Conservation (phyloP, 768 basidiomycete species). For the Suillus occidentalis region DNA sequence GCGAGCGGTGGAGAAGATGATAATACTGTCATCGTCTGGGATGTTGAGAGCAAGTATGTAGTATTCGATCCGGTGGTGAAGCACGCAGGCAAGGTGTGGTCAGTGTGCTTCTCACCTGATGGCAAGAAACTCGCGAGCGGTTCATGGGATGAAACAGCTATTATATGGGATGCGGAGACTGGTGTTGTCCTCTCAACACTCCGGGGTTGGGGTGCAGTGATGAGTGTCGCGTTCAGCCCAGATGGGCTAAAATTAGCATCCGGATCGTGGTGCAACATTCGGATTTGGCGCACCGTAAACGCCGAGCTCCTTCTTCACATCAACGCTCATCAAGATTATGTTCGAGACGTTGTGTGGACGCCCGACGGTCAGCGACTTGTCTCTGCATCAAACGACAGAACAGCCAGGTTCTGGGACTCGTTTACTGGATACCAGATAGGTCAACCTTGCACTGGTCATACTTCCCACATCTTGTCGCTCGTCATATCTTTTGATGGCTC, state of each 20-base stretch:
- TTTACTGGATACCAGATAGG: neutral
- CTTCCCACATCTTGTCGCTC: slow-evolving; percentile 21
- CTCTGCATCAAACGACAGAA: neutral
- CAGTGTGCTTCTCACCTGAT: slow-evolving; percentile 6
- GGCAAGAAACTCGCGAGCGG: slow-evolving; percentile 4
- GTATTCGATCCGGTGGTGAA: slow-evolving; percentile 25
- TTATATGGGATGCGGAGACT: slow-evolving; percentile 2
- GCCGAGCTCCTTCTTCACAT: no score
- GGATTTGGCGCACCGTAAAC: neutral
- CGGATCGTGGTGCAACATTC: neutral
- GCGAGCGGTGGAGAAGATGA: slow-evolving; percentile 26
- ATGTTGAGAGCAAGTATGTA: slow-evolving; percentile 19
- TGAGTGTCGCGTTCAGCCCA: neutral
- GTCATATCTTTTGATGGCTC: slow-evolving; percentile 29
- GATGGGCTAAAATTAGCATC: neutral
- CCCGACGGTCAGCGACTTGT: slow-evolving; percentile 3
- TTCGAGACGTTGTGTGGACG: no score
- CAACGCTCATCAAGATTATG: no score
- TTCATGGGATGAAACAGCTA: neutral
- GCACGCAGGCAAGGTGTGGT: slow-evolving; percentile 25
- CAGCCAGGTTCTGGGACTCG: neutral
- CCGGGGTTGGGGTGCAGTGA: neutral
- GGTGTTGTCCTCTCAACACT: slow-evolving; percentile 11
- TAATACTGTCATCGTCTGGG: slow-evolving; percentile 25
- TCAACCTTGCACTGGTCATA: slow-evolving; percentile 15